Evolutionary conservation across 2,329 filamentous ascomycete genomes (phyloP).

Genomic region (Scedosporium apiospermum): DNA sequence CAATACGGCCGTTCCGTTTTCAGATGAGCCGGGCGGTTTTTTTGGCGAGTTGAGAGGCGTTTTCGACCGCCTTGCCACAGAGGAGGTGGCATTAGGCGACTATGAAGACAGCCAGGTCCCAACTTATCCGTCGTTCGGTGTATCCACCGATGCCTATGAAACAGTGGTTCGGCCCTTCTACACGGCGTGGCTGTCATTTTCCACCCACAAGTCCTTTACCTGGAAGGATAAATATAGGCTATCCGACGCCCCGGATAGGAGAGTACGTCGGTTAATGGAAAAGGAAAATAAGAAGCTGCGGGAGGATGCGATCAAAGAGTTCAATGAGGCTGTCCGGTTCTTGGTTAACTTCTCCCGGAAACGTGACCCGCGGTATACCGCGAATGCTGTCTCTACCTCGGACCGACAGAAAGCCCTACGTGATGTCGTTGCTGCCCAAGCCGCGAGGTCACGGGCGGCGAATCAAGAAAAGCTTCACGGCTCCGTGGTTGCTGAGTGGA

Average conservation of each 20-base stretch:
- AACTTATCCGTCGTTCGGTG: conserved; percentile 77
- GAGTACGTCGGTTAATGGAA: conserved; percentile 76
- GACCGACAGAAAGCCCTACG: conserved; percentile 72
- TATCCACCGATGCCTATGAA: conserved; percentile 67
- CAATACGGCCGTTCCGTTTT: conserved; percentile 67
- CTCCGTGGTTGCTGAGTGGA: conserved; percentile 66
- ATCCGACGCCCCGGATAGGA: conserved; percentile 79
- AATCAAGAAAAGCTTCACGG: conserved; percentile 65
- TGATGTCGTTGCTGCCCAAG: conserved; percentile 73
- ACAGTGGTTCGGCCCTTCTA: conserved; percentile 74
- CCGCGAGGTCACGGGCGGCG: conserved; percentile 69
- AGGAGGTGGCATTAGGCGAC: conserved; percentile 68
- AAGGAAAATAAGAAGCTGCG: conserved; percentile 84
- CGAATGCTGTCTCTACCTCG: conserved; percentile 66
- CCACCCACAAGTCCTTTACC: conserved; percentile 74
- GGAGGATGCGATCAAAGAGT: conserved; percentile 75
- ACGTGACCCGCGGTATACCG: conserved; percentile 75
- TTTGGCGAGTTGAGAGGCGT: conserved; percentile 68
- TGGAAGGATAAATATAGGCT: conserved; percentile 84
- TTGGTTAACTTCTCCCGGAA: conserved; percentile 85
- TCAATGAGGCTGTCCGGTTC: conserved; percentile 84
- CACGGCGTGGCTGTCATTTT: conserved; percentile 67
- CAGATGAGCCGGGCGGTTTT: conserved; percentile 73
- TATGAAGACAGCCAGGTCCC: conserved; percentile 51
- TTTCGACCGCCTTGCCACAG: conserved; percentile 70